A percentile compares a stretch with the other conserved stretches of the same genome.
These are phyloP conservation scores for Dictyostelium brefeldianum DNA, from an alignment of 78 protist genomes.

Conservation along the genomic window DNA sequence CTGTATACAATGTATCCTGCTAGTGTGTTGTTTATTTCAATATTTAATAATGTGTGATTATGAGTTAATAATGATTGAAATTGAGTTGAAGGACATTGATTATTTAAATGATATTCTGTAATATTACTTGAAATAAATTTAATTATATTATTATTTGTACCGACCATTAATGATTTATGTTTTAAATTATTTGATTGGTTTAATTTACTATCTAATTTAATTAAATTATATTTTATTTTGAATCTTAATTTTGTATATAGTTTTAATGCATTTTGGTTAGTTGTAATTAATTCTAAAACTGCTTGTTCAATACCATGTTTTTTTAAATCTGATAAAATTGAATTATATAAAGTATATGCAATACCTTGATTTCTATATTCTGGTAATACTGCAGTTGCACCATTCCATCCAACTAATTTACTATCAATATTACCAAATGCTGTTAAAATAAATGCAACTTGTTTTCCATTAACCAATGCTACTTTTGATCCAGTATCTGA, in stretches of 20 bases:
- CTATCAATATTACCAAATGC: neutral
- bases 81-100: neutral
- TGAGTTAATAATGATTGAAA: neutral
- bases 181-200: neutral
- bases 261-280: neutral
- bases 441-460: neutral
- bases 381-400: neutral
- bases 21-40: neutral
- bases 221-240: neutral
- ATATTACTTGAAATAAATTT: neutral
- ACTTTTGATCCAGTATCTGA: neutral
- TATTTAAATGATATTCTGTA: neutral
- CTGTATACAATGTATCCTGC: neutral
- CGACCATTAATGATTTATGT: neutral
- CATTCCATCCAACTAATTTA: neutral
- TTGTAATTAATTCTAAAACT: neutral
- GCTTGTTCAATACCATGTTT: neutral
- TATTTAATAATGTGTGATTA: neutral
- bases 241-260: neutral
- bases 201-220: neutral
- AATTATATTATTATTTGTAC: neutral
- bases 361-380: neutral
- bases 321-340: neutral
- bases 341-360: neutral
- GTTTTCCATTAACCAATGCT: neutral